Conservation (phyloP, 257 asterid species). For the Thymus quinquecostatus region DNA sequence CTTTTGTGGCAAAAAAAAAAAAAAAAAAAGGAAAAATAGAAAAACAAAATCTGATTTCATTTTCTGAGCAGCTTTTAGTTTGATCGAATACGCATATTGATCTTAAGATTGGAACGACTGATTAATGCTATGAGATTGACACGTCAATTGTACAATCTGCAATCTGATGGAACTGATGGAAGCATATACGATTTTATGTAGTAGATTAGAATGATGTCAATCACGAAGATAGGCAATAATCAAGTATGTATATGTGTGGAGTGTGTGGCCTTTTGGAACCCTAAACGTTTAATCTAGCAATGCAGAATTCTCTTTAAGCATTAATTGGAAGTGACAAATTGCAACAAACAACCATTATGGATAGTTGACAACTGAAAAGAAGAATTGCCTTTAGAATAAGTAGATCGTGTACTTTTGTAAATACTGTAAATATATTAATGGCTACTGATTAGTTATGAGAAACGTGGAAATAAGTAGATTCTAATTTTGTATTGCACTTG, state of each 20-base stretch:
- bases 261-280: neutral
- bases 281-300: neutral
- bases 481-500: neutral
- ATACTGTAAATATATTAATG: conserved; percentile 2
- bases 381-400: neutral
- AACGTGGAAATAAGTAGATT: conserved; percentile 14
- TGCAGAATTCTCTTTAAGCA: neutral
- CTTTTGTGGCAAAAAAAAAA: too few relatives aligned
- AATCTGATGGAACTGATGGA: neutral
- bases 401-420: conserved; percentile 2
- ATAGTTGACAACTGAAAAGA: conserved; percentile 19
- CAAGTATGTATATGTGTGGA: neutral
- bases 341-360: neutral
- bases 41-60: too few relatives aligned
- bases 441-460: conserved; percentile 14
- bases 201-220: neutral
- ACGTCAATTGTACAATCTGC: neutral
- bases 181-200: neutral
- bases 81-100: neutral
- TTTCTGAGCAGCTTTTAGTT: neutral
- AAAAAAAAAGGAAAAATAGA: too few relatives aligned
- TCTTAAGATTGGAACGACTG: neutral
- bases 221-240: neutral
- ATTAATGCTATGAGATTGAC: neutral
- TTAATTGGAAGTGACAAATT: neutral